Percentiles rank a stretch among this genome's conserved stretches.
These are phyloP conservation scores for Syncephalastrum sp. DNA, from an alignment of 371 early-diverging fungal genomes.

Conservation along the genomic window DNA sequence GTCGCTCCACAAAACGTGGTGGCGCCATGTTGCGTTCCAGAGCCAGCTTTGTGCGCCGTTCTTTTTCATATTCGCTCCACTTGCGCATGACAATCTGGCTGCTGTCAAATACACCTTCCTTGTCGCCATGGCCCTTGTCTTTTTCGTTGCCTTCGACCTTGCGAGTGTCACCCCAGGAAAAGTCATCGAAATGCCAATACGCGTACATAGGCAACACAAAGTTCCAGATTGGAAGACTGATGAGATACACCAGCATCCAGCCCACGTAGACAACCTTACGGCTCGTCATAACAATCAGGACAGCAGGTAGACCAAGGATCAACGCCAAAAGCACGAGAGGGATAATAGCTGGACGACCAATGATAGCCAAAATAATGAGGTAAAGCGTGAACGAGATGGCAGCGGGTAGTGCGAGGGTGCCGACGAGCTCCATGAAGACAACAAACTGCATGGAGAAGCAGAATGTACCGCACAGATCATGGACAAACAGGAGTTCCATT, in stretches of 20 bases:
- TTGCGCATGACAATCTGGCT: conserved; percentile 65
- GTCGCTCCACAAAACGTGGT: conserved; percentile 22
- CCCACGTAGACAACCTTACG: conserved; percentile 87
- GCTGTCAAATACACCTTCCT: conserved; percentile 66
- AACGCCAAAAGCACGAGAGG: conserved; percentile 78
- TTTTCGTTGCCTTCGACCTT: conserved; percentile 64
- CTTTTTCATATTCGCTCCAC: conserved; percentile 68
- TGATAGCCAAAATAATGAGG: conserved; percentile 60
- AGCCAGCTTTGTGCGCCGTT: conserved; percentile 20
- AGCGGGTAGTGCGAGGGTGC: conserved; percentile 96
- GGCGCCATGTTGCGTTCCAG: conserved; percentile 20
- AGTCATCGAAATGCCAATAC: conserved; percentile 99
- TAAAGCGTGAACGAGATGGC: conserved; percentile 94
- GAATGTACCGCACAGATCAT: conserved; percentile 97
- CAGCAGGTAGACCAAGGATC: conserved; percentile 91
- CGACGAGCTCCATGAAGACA: conserved; percentile 96
- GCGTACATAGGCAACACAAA: conserved; percentile 96
- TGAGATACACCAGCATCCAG: conserved; percentile 95
- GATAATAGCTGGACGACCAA: conserved; percentile 63
- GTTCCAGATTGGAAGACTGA: conserved; percentile 98
- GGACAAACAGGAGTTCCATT: conserved; percentile 91
- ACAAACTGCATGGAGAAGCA: conserved; percentile 99
- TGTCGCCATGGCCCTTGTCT: conserved; percentile 55
- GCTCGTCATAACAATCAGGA: conserved; percentile 91
- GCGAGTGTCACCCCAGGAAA: conserved; percentile 98